Percentiles rank a stretch among this genome's conserved stretches.
phyloP scores from a whole-genome alignment of 2,329 filamentous ascomycete species.

The Emergomyces africanus region DNA sequence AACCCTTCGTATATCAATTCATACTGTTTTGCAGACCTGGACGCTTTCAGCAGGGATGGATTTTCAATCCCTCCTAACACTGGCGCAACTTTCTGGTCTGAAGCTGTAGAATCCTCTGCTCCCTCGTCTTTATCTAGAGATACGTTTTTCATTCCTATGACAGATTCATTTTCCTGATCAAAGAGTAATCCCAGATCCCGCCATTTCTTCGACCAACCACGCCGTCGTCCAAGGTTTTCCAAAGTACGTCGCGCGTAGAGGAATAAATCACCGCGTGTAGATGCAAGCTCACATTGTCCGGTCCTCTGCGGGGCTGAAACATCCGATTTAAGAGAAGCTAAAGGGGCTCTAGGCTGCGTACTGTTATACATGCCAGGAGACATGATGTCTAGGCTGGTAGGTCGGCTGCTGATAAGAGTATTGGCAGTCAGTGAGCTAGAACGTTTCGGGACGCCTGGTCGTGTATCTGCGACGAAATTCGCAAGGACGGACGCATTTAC shows the following conservation, averaged over 20 bases:
- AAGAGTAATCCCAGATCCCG: slow-evolving; percentile 38
- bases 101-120: slow-evolving; percentile 6
- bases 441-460: slow-evolving; percentile 23
- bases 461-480: slow-evolving; percentile 13
- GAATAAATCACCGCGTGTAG: slow-evolving; percentile 69
- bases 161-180: slow-evolving; percentile 18
- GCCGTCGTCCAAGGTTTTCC: slow-evolving; percentile 56
- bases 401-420: slow-evolving; percentile 6
- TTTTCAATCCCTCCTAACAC: slow-evolving; percentile 39
- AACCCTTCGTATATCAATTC: slow-evolving; percentile 58
- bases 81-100: not conserved
- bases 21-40: slow-evolving; percentile 51
- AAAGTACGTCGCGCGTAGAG: slow-evolving; percentile 68
- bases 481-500: slow-evolving; percentile 13
- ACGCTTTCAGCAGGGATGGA: slow-evolving; percentile 46
- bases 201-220: slow-evolving; percentile 71
- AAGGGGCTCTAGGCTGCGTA: slow-evolving; percentile 31
- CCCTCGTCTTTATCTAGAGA: slow-evolving; percentile 22
- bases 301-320: slow-evolving; percentile 35
- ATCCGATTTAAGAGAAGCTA: slow-evolving; percentile 22
- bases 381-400: slow-evolving; percentile 20
- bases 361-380: slow-evolving; percentile 18
- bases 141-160: slow-evolving; percentile 22
- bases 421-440: slow-evolving; percentile 17
- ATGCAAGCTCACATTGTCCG: slow-evolving; percentile 71